Conservation (phyloP, 768 basidiomycete genomes). For the Mrakia frigida region DNA sequence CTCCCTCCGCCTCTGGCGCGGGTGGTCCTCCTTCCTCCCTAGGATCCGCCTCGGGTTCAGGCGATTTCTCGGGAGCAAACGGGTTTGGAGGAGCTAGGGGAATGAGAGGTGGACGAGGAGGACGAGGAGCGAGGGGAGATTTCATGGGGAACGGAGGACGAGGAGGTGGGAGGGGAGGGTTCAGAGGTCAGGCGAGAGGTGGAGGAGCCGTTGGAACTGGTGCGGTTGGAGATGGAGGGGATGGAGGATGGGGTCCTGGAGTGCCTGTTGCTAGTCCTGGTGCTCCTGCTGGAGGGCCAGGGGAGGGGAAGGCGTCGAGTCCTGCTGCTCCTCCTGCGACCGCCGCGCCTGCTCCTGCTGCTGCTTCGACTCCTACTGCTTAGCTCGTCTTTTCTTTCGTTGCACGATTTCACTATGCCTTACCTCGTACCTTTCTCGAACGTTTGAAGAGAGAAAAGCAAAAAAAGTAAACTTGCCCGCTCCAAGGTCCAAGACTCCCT, state of each 20-base stretch:
- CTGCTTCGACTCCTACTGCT: too few species aligned
- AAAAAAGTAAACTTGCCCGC: too few species aligned
- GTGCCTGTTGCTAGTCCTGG: neutral
- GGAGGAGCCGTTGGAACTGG: neutral
- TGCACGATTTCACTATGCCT: too few species aligned
- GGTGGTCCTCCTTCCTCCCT: neutral
- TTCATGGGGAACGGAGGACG: neutral
- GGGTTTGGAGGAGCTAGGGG: neutral
- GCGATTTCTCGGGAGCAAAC: neutral
- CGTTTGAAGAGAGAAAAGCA: too few species aligned
- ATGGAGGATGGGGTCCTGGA: neutral
- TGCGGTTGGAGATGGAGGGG: neutral
- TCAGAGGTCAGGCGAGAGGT: neutral
- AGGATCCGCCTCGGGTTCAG: neutral
- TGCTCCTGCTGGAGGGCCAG: neutral
- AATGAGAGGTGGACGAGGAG: conserved; percentile 11
- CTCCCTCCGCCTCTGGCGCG: neutral
- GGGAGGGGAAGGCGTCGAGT: neutral
- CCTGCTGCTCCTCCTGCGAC: neutral
- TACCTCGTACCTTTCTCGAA: too few species aligned
- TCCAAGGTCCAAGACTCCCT: too few species aligned
- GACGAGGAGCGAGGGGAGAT: conserved; percentile 11
- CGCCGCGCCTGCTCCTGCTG: too few species aligned
- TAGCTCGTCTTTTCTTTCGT: too few species aligned
- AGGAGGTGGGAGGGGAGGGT: neutral